Evolutionary conservation across 495 filamentous ascomycete genomes (phyloP).

Genomic region (Penicillium crystallinum): DNA sequence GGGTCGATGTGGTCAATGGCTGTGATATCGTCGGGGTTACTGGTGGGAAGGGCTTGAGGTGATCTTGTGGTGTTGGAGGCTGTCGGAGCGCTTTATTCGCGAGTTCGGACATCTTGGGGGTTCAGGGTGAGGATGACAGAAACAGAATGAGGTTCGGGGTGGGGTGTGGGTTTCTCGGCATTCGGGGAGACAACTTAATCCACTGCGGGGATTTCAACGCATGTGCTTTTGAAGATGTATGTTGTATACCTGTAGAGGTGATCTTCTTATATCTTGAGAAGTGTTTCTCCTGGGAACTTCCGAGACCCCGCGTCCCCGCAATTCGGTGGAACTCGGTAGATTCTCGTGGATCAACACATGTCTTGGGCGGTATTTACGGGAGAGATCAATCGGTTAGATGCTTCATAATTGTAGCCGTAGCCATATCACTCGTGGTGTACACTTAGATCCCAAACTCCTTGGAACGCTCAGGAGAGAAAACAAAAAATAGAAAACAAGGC

Average conservation of each 20-base stretch:
- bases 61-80: slow-evolving; percentile 4
- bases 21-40: background rate
- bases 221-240: background rate
- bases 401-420: background rate
- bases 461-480: background rate
- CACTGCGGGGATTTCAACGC: slow-evolving; percentile 11
- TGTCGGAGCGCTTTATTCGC: background rate
- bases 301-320: slow-evolving; percentile 10
- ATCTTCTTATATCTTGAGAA: background rate
- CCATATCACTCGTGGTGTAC: background rate
- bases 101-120: slow-evolving; percentile 15
- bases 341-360: slow-evolving; percentile 4
- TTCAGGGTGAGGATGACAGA: slow-evolving; percentile 2
- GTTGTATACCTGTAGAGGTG: background rate
- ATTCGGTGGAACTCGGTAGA: slow-evolving; percentile 17
- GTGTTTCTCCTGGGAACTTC: background rate
- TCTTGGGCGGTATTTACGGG: too few relatives aligned
- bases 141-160: slow-evolving; percentile 12
- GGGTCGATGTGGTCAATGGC: background rate
- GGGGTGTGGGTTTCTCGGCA: slow-evolving; percentile 21
- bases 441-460: slow-evolving; percentile 1
- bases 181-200: slow-evolving; percentile 19
- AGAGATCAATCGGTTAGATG: background rate
- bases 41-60: slow-evolving; percentile 2
- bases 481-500: background rate